A percentile compares a stretch with the other conserved stretches of the same genome.
Conservation (phyloP, 495 filamentous ascomycete species). For the Lasiosphaeria miniovina region DNA sequence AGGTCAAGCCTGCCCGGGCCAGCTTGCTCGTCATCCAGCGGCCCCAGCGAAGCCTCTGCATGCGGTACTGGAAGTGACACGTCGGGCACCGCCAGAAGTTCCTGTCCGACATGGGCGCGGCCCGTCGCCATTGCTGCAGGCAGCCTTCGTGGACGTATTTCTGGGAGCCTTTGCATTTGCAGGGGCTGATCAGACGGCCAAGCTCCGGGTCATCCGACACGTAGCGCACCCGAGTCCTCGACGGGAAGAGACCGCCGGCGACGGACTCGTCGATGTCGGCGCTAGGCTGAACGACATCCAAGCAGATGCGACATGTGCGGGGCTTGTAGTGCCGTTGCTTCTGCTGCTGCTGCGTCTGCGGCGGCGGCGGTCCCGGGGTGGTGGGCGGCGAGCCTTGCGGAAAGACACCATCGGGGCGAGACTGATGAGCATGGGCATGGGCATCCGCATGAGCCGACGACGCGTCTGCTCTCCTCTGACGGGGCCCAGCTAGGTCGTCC, state of each 20-base stretch:
- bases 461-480: background rate
- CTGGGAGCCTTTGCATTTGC: conserved; percentile 87
- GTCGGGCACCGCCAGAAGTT: conserved; percentile 89
- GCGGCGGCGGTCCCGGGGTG: conserved; percentile 1
- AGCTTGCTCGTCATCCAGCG: conserved; percentile 66
- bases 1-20: conserved; percentile 63
- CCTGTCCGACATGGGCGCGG: conserved; percentile 62
- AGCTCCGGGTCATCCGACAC: conserved; percentile 69
- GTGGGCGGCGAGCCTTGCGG: background rate
- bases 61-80: conserved; percentile 78
- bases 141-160: conserved; percentile 96
- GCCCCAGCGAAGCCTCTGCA: conserved; percentile 74
- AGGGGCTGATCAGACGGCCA: conserved; percentile 85
- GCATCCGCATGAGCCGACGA: background rate
- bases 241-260: conserved; percentile 60
- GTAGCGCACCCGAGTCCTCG: conserved; percentile 64
- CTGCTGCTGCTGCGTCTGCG: conserved; percentile 24
- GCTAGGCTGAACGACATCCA: conserved; percentile 79
- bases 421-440: background rate
- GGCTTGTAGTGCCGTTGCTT: conserved; percentile 56
- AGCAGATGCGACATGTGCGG: conserved; percentile 86
- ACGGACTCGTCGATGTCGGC: conserved; percentile 61
- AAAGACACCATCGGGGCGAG: too few relatives aligned
- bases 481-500: conserved; percentile 5
- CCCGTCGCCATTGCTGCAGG: conserved; percentile 77